Percentiles rank a stretch among this genome's conserved stretches.
phyloP scores from a whole-genome alignment of 1,284 basidiomycete genomes.

The Boletus holoroseus region DNA sequence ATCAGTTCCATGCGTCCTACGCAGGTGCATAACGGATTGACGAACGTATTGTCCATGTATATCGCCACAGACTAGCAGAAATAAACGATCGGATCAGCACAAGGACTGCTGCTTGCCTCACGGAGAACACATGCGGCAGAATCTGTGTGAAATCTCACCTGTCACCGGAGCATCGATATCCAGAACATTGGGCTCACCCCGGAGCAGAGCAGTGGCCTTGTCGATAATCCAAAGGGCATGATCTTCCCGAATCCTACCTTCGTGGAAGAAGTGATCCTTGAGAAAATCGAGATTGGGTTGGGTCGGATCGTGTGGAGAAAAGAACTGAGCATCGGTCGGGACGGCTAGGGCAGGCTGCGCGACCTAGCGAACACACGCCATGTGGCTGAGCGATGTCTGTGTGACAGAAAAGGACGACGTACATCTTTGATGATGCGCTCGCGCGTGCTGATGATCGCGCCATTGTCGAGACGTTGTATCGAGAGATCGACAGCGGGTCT shows the following conservation, averaged over 20 bases:
- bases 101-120: neutral
- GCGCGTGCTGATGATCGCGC: conserved; percentile 76
- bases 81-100: conserved; percentile 7
- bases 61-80: conserved; percentile 73
- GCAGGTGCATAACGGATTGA: conserved; percentile 7
- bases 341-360: conserved; percentile 40
- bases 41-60: conserved; percentile 79
- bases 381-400: neutral
- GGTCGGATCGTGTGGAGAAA: conserved; percentile 69
- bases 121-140: neutral
- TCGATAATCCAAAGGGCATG: conserved; percentile 85
- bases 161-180: conserved; percentile 91
- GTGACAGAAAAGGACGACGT: conserved; percentile 20
- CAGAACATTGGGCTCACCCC: conserved; percentile 76
- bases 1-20: conserved; percentile 18
- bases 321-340: conserved; percentile 92
- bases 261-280: conserved; percentile 98
- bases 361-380: conserved; percentile 6
- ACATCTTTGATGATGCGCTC: conserved; percentile 83
- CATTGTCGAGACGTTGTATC: conserved; percentile 83
- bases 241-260: conserved; percentile 86
- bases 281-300: conserved; percentile 94
- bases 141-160: conserved; percentile 40
- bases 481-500: conserved; percentile 75
- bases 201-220: conserved; percentile 70